Evolutionary conservation across 2,329 filamentous ascomycete genomes (phyloP), one percentile per base, ranked within the genome.

Genomic region (Fusarium compactum): DNA sequence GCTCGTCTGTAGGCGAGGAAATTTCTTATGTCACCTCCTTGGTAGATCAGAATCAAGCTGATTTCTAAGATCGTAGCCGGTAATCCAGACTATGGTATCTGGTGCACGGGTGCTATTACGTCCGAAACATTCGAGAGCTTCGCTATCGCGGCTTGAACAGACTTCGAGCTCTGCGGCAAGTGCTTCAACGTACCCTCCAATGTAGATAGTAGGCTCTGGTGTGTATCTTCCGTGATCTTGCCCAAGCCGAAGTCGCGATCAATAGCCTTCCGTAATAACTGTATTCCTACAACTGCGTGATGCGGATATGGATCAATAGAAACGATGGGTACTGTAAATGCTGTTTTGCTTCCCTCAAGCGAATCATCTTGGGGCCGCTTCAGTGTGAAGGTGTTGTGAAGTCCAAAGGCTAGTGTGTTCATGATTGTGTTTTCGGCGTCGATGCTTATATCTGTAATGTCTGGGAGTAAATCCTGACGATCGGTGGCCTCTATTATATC

Each of bases 291-390:
- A 4, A 78, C 76, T 24, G 77, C 72, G 32, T 79, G 77, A 25
- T 79, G 77, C 0, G 77, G 76, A 27, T 78, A 78, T 8, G 77
- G 77, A 43, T 79, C 77, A 22, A 79, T 77, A 11, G 77, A 75
- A 6, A 79, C 70, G 12, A 79, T 72, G 4, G 77, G 76, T 12
- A 77, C 70, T 2, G 72, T 75, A 27, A 76, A 62, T 11, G 44
- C 25, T 5, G 62, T 43, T 12, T 46, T 50, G 20, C 14, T 27
- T 29, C 59, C 40, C n/a, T 40, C 29, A 9, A 34, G 44, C 20
- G 20, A 14, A 9, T 20, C 40, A 18, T 41, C 24, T 5, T 16
- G 43, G 10, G 41, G 61, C 22, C 65, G 46, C 16, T 53, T 58
- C 11, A 77, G 22, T 9, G 67, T 74, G 9, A 76, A 73, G 0